phyloP scores from a whole-genome alignment of 2,329 filamentous ascomycete genomes.

The Dryadomyces quercivorus region DNA sequence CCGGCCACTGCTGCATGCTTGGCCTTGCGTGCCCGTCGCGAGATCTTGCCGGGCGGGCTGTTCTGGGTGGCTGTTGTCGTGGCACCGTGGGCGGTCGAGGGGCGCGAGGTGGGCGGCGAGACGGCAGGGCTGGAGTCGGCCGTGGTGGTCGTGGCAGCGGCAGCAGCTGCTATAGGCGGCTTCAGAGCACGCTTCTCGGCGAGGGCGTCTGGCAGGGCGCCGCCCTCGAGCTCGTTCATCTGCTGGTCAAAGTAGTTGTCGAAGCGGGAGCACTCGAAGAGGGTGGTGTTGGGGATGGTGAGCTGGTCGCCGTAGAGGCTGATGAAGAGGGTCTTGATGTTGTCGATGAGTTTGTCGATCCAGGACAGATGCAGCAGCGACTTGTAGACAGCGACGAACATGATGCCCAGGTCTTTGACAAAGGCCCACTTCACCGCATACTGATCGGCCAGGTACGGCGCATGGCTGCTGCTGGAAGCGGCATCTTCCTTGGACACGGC shows the following conservation, averaged over 20 bases:
- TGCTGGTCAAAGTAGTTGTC: constrained; percentile 93
- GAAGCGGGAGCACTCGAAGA: constrained; percentile 68
- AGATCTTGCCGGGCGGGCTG: constrained; percentile 66
- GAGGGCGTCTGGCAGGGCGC: background rate
- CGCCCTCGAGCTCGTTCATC: constrained; percentile 63
- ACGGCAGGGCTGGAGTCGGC: constrained; percentile 46
- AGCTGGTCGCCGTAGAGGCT: constrained; percentile 83
- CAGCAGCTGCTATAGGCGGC: constrained; percentile 18
- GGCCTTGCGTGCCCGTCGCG: constrained; percentile 62
- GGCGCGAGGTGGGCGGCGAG: constrained; percentile 67
- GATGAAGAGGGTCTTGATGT: constrained; percentile 84
- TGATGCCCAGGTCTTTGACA: constrained; percentile 82
- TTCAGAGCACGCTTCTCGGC: background rate
- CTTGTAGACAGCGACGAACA: constrained; percentile 96
- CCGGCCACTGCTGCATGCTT: constrained; percentile 39
- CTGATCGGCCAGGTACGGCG: constrained; percentile 78
- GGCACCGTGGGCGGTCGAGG: constrained; percentile 56
- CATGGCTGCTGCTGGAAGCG: constrained; percentile 39
- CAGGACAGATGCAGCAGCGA: constrained; percentile 89
- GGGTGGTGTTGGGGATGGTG: constrained; percentile 64
- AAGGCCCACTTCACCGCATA: constrained; percentile 92
- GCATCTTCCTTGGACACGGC: constrained; percentile 47
- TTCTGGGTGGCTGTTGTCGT: constrained; percentile 51
- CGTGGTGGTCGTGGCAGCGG: constrained; percentile 16
- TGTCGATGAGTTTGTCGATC: constrained; percentile 94